These are phyloP conservation scores for Chaetomium cochliodes DNA, from an alignment of 495 filamentous ascomycete species.

Conservation along the genomic window DNA sequence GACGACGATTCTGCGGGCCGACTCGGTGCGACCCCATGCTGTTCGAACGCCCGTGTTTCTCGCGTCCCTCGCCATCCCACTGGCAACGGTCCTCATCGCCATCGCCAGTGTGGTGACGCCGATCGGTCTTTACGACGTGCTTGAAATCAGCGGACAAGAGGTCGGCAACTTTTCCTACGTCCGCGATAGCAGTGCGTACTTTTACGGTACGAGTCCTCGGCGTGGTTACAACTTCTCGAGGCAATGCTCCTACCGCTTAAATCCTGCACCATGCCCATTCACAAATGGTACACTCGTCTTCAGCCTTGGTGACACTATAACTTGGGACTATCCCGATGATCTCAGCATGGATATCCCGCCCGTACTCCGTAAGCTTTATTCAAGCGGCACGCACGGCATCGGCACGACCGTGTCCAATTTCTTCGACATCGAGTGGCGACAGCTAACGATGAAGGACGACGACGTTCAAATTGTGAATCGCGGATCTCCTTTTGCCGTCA, in stretches of 20 bases:
- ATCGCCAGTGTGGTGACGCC: slow-evolving; percentile 20
- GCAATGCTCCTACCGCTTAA: neutral
- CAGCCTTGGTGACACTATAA: neutral
- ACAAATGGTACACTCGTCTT: slow-evolving; percentile 8
- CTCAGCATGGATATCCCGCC: slow-evolving; percentile 30
- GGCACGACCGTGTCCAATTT: slow-evolving; percentile 39
- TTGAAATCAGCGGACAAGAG: neutral
- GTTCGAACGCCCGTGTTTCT: slow-evolving; percentile 8
- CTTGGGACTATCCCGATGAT: slow-evolving; percentile 19
- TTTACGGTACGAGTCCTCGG: slow-evolving; percentile 16
- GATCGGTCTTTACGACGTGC: slow-evolving; percentile 19
- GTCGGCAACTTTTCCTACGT: slow-evolving; percentile 14
- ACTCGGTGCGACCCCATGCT: neutral
- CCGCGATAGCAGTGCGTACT: slow-evolving; percentile 13
- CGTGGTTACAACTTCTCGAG: slow-evolving; percentile 9
- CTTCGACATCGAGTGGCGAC: slow-evolving; percentile 46
- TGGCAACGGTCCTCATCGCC: neutral
- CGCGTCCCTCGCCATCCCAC: neutral
- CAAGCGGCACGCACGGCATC: slow-evolving; percentile 28
- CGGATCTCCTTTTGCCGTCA: slow-evolving; percentile 14
- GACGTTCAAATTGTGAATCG: slow-evolving; percentile 12
- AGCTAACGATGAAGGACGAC: slow-evolving; percentile 23
- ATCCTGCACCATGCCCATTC: slow-evolving; percentile 1
- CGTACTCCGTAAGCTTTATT: slow-evolving; percentile 35
- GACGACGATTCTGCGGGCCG: slow-evolving; percentile 9